Evolutionary conservation across 208 protist genomes (phyloP).

Genomic region (Leptomonas pyrrhocoris): DNA sequence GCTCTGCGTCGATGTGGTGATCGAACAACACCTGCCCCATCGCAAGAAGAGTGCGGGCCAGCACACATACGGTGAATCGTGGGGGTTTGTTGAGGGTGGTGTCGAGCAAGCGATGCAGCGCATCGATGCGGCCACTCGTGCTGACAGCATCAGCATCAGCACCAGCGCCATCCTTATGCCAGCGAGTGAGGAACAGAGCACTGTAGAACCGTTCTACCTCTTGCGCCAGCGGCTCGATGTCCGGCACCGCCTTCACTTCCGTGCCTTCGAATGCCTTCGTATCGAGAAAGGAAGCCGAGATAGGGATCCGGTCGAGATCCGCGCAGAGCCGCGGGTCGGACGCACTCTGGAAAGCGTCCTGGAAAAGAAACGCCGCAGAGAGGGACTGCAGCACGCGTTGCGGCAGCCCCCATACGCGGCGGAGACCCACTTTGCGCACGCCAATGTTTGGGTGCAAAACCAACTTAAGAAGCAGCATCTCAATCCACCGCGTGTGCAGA

Average conservation of each 20-base stretch:
- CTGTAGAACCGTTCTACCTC: conserved; percentile 84
- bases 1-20: conserved; percentile 18
- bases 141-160: neutral
- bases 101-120: conserved; percentile 43
- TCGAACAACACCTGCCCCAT: conserved; percentile 42
- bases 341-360: conserved; percentile 49
- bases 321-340: conserved; percentile 72
- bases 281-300: conserved; percentile 60
- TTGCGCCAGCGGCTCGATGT: conserved; percentile 44
- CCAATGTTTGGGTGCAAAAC: conserved; percentile 80
- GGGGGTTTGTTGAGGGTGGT: conserved; percentile 40
- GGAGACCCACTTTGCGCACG: conserved; percentile 73
- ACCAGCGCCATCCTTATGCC: neutral
- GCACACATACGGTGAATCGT: conserved; percentile 62
- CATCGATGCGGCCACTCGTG: conserved; percentile 37
- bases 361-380: conserved; percentile 65
- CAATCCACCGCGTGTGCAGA: conserved; percentile 69
- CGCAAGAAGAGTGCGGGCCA: conserved; percentile 59
- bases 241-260: conserved; percentile 50
- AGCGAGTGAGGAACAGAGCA: conserved; percentile 43
- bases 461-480: conserved; percentile 84
- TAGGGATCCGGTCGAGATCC: conserved; percentile 72
- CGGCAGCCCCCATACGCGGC: conserved; percentile 62
- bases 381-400: conserved; percentile 48
- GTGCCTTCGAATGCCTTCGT: conserved; percentile 71